Evolutionary conservation across 148 eudicot genomes (phyloP).

Genomic region (Arbutus unedo): DNA sequence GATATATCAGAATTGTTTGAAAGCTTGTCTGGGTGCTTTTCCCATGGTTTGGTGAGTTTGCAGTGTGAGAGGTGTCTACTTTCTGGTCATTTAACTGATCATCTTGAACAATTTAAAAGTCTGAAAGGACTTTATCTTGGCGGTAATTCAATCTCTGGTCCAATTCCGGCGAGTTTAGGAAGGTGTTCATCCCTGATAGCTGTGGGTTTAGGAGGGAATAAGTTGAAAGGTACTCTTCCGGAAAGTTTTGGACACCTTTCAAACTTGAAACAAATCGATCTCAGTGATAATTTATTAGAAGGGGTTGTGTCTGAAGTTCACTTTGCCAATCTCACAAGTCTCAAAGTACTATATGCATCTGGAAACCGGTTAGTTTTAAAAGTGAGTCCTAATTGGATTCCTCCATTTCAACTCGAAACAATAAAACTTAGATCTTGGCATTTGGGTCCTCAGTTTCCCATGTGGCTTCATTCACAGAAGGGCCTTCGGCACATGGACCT

Average conservation of each 20-base stretch:
- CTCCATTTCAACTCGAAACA: slow-evolving; percentile 11
- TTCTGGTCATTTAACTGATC: neutral
- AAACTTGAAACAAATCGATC: neutral
- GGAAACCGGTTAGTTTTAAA: slow-evolving; percentile 14
- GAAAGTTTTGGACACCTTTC: slow-evolving; percentile 14
- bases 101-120: neutral
- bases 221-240: no score
- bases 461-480: slow-evolving; percentile 3
- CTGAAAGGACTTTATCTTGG: neutral
- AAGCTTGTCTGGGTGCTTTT: neutral
- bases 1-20: slow-evolving; percentile 11
- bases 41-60: neutral
- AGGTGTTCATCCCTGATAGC: no score
- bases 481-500: neutral
- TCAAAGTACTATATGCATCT: neutral
- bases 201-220: no score
- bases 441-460: neutral
- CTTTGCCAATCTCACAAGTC: slow-evolving; percentile 10
- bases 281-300: neutral
- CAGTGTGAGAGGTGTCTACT: neutral
- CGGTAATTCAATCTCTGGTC: neutral
- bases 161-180: neutral
- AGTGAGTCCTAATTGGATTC: slow-evolving; percentile 21
- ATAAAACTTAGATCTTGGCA: neutral
- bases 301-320: slow-evolving; percentile 19